Conservation (phyloP, 129 eudicot species). For the Arctium lappa region DNA sequence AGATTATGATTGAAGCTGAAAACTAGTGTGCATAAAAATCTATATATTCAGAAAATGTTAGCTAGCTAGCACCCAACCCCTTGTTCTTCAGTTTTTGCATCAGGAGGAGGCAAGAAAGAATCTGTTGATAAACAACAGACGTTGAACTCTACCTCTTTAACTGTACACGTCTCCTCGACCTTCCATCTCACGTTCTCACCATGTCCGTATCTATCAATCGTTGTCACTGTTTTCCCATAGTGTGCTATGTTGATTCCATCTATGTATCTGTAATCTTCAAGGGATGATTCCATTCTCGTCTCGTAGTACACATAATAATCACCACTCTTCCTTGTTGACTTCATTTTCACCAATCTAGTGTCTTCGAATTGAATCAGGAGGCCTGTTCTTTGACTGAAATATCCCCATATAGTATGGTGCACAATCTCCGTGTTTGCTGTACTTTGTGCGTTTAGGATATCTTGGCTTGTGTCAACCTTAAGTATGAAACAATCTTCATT, state of each 20-base stretch:
- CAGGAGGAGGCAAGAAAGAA: slow-evolving; percentile 67
- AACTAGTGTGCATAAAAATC: background rate
- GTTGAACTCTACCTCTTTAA: slow-evolving; percentile 75
- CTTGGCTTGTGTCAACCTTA: slow-evolving; percentile 51
- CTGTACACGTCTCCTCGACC: slow-evolving; percentile 65
- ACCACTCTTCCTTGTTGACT: slow-evolving; percentile 31
- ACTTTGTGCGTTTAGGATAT: slow-evolving; percentile 55
- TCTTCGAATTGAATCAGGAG: slow-evolving; percentile 71
- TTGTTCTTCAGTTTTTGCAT: slow-evolving; percentile 31
- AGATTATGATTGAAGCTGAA: background rate
- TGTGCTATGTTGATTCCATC: slow-evolving; percentile 73
- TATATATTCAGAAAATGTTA: background rate
- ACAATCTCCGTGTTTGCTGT: slow-evolving; percentile 60
- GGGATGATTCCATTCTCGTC: slow-evolving; percentile 64
- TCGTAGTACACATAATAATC: slow-evolving; percentile 54
- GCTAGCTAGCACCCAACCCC: slow-evolving; percentile 14
- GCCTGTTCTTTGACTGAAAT: slow-evolving; percentile 85
- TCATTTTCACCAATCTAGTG: slow-evolving; percentile 66
- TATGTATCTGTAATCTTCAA: slow-evolving; percentile 52
- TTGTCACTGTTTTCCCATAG: slow-evolving; percentile 50
- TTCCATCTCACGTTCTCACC: slow-evolving; percentile 43
- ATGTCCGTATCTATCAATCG: slow-evolving; percentile 60
- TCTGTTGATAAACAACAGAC: slow-evolving; percentile 52
- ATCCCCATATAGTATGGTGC: slow-evolving; percentile 71
- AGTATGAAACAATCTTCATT: slow-evolving; percentile 67